Conservation (phyloP, 441 rosid genomes). For the Mallotus japonicus region DNA sequence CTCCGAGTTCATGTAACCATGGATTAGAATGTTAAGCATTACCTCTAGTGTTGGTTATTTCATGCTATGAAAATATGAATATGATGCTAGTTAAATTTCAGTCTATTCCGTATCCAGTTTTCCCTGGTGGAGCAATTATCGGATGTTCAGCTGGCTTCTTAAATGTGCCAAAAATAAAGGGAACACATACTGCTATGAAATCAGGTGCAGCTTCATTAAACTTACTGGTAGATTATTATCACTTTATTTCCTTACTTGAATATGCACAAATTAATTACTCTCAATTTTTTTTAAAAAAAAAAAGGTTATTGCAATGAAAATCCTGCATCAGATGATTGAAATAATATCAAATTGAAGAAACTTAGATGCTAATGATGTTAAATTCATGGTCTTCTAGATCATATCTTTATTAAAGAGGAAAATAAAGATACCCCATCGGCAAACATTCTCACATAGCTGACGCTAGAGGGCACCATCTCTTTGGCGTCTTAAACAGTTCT, state of each 20-base stretch:
- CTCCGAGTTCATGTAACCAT: background rate
- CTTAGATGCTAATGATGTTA: background rate
- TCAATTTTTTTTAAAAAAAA: background rate
- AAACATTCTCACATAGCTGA: too few species aligned
- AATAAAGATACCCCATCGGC: background rate
- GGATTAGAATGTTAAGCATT: background rate
- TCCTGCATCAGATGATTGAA: background rate
- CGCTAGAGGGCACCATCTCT: background rate
- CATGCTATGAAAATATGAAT: slow-evolving; percentile 43
- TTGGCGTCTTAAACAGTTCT: background rate
- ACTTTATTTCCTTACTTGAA: slow-evolving; percentile 1
- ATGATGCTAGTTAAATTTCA: slow-evolving; percentile 91
- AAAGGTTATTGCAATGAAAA: background rate
- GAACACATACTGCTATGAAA: slow-evolving; percentile 98
- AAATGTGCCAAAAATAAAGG: slow-evolving; percentile 97
- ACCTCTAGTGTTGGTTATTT: slow-evolving; percentile 16
- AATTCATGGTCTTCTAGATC: slow-evolving; percentile 9
- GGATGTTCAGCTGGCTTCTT: slow-evolving; percentile 98
- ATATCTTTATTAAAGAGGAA: background rate
- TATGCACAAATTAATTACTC: background rate
- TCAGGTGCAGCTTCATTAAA: slow-evolving; percentile 53
- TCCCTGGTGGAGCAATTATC: slow-evolving; percentile 94
- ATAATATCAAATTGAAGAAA: background rate
- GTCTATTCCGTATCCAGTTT: slow-evolving; percentile 98
- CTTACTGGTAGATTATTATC: slow-evolving; percentile 6